These are phyloP conservation scores for Suhomyces anneliseae DNA, from an alignment of 1,139 yeast genomes.

Conservation along the genomic window DNA sequence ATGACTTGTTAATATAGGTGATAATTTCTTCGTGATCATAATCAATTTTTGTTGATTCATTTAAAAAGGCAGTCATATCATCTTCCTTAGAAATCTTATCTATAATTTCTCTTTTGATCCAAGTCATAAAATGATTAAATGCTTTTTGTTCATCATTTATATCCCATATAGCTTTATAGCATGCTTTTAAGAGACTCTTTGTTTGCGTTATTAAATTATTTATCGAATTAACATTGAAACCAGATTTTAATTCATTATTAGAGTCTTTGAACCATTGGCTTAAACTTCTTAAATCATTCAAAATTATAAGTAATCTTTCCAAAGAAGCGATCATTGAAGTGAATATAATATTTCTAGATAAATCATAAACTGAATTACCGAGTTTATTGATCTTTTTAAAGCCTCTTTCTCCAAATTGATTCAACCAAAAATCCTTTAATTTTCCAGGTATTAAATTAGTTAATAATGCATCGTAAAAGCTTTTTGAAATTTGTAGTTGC, in stretches of 20 bases:
- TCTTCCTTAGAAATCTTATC: slow-evolving; percentile 40
- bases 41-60: slow-evolving; percentile 16
- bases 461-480: slow-evolving; percentile 51
- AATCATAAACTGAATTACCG: slow-evolving; percentile 53
- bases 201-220: slow-evolving; percentile 28
- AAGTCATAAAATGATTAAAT: slow-evolving; percentile 51
- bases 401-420: slow-evolving; percentile 68
- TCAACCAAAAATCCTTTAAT: slow-evolving; percentile 43
- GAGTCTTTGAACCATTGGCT: slow-evolving; percentile 36
- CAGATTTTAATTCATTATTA: slow-evolving; percentile 20
- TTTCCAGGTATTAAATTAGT: slow-evolving; percentile 55
- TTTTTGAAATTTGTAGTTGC: slow-evolving; percentile 8
- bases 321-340: slow-evolving; percentile 53
- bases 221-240: slow-evolving; percentile 28
- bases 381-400: slow-evolving; percentile 55
- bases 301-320: slow-evolving; percentile 56
- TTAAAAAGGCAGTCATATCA: slow-evolving; percentile 29
- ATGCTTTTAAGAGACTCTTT: slow-evolving; percentile 32
- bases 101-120: slow-evolving; percentile 41
- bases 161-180: slow-evolving; percentile 46
- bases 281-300: slow-evolving; percentile 49
- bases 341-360: slow-evolving; percentile 44
- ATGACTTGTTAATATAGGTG: slow-evolving; percentile 29
- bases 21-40: slow-evolving; percentile 30
- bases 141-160: slow-evolving; percentile 52